Base-by-base conservation (phyloP, 1,284 basidiomycete species). In the Pulveroboletus sp. region DNA sequence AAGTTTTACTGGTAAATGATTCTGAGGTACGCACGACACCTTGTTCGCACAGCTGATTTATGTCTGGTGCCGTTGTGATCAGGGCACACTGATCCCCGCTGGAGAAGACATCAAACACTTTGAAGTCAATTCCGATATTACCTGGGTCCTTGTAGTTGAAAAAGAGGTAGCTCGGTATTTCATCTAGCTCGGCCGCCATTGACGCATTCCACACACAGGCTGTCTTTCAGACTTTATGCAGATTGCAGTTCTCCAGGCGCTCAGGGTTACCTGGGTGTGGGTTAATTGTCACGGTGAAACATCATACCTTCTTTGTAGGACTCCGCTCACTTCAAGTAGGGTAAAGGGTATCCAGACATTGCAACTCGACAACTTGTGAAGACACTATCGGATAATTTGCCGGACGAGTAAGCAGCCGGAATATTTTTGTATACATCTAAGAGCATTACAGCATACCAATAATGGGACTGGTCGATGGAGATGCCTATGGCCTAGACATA, bases 301-400 rank as follows among this genome's bases (percentile, higher is more conserved):
- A 7, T 7, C 20, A 29, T 26, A 0, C 39, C 24, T 24, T 8
- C 31, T 33, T 28, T 29, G 18, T 53, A n/a, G 36, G 24, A 49
- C 12, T 15, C 26, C 9, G 18, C 49, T 69, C 50, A 72, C 51
- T 29, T 28, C 5, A 8, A 22, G 17, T 64, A 95, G 93, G 95
- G 95, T 3, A 96, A 96, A 73, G 95, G 95, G 2, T 97, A 96
- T 72, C 94, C 95, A 0, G 95, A 97, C 67, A 72, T 96, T 2
- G 87, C 93, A 1, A 96, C 95, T 2, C 82, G 93, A 11, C 86
- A 94, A 61, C 78, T 97, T 7, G 81, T 94, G 44, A 84, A 85
- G 55, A 82, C 81, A 1, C 76, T 96, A 2, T 83, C 87, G 2
- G 80, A 86, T 49, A 81, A 81, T 40, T 79, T 92, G 26, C 87